Evolutionary conservation across 225 moss, liverwort and hornwort genomes (phyloP), one percentile per base, ranked within the genome.

Genomic region (Sphagnum contortum): DNA sequence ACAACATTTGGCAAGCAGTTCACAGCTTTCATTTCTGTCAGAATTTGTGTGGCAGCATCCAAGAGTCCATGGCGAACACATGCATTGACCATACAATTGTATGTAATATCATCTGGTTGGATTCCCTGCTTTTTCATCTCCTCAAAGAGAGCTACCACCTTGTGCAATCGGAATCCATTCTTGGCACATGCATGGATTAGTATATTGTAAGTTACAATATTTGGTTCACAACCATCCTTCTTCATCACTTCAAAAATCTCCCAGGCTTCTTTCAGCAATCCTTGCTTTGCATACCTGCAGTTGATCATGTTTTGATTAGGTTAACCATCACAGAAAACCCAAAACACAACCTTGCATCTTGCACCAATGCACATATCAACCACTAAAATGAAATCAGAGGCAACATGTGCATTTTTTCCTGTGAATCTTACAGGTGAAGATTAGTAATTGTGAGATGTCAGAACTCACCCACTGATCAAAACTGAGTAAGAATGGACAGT

Each of bases 61-160:
- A 90, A 73, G 69, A 77, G 73, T 50, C 79, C 77, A 57, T 79
- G 86, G 59, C 73, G 83, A 8, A 84, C 81, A 68, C 88, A 95
- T 7, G 84, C 91, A 79, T 95, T 95, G 48, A 95, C 84, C 84
- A 92, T 77, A 70, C 88, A 95, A 71, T 95, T 95, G 72, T 89
- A 95, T 4, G 94, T 92, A 47, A 81, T 80, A 63, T 90, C 84
- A 69, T 92, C 82, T 12, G 91, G 89, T 70, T 90, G 76, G 68
- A 92, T 60, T 54, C 94, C 88, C 59, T 45, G 48, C 8, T 48
- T 73, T 66, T 84, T 79, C 79, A 91, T 81, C 59, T 82, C 88
- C 59, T 81, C 74, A 65, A 81, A 90, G 29, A 95, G 76, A n/a
- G 63, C 76, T 10, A 85, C 60, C 51, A 87, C 80, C 66, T 81